A percentile compares a stretch with the other conserved stretches of the same genome.
phyloP scores from a whole-genome alignment of 2,329 filamentous ascomycete species.

The Colletotrichum sp. region DNA sequence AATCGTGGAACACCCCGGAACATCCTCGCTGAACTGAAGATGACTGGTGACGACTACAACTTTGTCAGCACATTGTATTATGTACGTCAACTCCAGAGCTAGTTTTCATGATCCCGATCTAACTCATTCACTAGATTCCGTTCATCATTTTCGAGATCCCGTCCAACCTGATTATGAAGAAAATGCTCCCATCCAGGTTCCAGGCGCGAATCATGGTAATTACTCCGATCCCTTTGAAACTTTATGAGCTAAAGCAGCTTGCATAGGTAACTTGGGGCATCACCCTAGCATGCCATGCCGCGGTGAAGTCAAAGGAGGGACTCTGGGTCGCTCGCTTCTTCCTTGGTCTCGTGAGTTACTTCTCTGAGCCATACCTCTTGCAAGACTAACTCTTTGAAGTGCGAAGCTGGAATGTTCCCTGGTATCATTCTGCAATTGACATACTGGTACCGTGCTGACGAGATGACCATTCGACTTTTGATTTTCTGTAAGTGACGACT shows the following conservation, averaged over 20 bases:
- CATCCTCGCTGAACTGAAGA: conserved; percentile 41
- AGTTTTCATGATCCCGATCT: no score
- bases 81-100: background rate
- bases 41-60: conserved; percentile 44
- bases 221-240: background rate
- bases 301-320: background rate
- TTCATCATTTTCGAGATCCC: conserved; percentile 42
- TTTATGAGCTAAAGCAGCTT: background rate
- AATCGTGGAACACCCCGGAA: conserved; percentile 41
- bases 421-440: conserved; percentile 46
- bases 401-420: conserved; percentile 44
- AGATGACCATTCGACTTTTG: conserved; percentile 46
- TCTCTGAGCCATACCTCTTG: background rate
- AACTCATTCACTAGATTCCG: conserved; percentile 31
- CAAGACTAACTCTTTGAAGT: conserved; percentile 8
- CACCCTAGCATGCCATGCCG: background rate
- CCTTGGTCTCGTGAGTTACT: background rate
- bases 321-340: background rate
- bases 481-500: conserved; percentile 42
- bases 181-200: conserved; percentile 41
- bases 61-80: conserved; percentile 40
- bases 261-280: background rate
- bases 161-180: conserved; percentile 42
- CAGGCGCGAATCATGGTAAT: conserved; percentile 43
- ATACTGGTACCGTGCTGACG: conserved; percentile 52